A percentile compares a stretch with the other conserved stretches of the same genome.
These are phyloP conservation scores for Pichia sp. DNA, from an alignment of 1,139 yeast species.

Conservation along the genomic window DNA sequence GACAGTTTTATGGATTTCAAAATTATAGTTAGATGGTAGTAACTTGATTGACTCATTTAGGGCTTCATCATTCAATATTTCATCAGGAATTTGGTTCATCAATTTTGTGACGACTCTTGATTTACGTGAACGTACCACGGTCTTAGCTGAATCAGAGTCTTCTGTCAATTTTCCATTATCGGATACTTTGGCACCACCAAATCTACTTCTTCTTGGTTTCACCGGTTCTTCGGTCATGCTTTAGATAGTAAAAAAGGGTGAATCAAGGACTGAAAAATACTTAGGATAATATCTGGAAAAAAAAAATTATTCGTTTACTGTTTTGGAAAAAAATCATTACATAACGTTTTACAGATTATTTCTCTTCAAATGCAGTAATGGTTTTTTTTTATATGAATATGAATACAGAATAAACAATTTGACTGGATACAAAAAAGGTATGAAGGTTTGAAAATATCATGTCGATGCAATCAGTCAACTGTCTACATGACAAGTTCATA, in stretches of 20 bases:
- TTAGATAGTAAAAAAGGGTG: constrained; percentile 2
- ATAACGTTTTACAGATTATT: too few relatives aligned
- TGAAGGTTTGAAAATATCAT: too few relatives aligned
- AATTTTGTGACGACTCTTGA: constrained; percentile 44
- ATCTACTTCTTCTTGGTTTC: constrained; percentile 14
- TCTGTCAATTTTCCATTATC: constrained; percentile 1
- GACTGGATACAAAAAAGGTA: too few relatives aligned
- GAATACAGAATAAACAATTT: too few relatives aligned
- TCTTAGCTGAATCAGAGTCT: not conserved
- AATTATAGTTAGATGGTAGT: constrained; percentile 85
- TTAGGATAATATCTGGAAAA: too few relatives aligned
- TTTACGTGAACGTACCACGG: constrained; percentile 25
- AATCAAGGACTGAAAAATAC: too few relatives aligned
- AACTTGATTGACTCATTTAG: constrained; percentile 73
- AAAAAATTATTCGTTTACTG: too few relatives aligned
- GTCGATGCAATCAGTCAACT: too few relatives aligned
- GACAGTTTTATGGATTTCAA: constrained; percentile 90
- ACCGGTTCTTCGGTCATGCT: not conserved
- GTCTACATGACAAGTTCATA: too few relatives aligned
- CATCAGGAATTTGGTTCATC: constrained; percentile 85
- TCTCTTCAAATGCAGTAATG: too few relatives aligned
- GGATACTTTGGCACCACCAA: constrained; percentile 17
- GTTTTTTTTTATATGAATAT: too few relatives aligned
- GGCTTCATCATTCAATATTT: constrained; percentile 69
- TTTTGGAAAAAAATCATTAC: too few relatives aligned